Evolutionary conservation across 1,284 basidiomycete genomes (phyloP).

Genomic region (Malassezia psittaci): DNA sequence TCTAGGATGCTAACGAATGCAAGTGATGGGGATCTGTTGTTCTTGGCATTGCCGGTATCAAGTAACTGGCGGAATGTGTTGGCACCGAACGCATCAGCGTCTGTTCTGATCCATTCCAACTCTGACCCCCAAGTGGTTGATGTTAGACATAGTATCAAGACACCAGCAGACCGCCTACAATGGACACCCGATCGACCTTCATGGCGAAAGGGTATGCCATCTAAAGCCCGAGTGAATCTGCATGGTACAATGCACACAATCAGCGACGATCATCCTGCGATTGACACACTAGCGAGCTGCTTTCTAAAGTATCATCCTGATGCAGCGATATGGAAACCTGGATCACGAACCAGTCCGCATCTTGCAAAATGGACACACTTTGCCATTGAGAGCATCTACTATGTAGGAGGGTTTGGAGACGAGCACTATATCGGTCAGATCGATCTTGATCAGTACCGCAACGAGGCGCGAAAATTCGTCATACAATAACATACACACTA

Average conservation of each 20-base stretch:
- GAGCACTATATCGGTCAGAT: constrained; percentile 45
- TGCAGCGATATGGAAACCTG: constrained; percentile 33
- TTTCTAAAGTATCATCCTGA: constrained; percentile 33
- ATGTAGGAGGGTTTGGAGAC: constrained; percentile 45
- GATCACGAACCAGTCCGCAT: constrained; percentile 32
- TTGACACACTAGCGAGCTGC: constrained; percentile 19
- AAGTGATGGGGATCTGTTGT: constrained; percentile 28
- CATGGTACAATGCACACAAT: constrained; percentile 33
- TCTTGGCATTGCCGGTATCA: constrained; percentile 42
- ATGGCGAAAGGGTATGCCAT: constrained; percentile 43
- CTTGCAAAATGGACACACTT: constrained; percentile 36
- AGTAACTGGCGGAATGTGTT: constrained; percentile 39
- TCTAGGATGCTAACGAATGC: not conserved
- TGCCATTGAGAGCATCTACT: constrained; percentile 28
- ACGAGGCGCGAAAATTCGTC: not conserved
- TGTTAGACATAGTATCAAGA: constrained; percentile 20
- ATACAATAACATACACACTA: not conserved
- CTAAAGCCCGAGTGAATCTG: constrained; percentile 36
- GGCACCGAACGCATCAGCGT: constrained; percentile 24
- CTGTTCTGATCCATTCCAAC: constrained; percentile 29
- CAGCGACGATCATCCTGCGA: not conserved
- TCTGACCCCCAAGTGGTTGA: constrained; percentile 28
- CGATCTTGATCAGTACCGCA: constrained; percentile 20
- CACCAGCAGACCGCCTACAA: not conserved
- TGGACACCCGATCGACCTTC: constrained; percentile 32